Evolutionary conservation across 192 early-diverging fungal species (phyloP).

Genomic region (Piromyces finnis): DNA sequence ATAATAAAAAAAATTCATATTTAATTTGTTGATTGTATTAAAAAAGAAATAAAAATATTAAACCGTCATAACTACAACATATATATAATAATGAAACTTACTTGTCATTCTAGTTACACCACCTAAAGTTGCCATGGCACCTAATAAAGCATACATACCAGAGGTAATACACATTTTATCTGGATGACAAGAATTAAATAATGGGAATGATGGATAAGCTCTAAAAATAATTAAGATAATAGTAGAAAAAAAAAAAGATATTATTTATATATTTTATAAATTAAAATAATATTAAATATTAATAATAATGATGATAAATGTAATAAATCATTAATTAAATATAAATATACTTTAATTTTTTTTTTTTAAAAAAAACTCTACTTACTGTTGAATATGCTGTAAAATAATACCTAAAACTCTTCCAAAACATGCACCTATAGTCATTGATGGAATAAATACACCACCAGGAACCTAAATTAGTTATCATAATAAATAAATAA

Average conservation of each 20-base stretch:
- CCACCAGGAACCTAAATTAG: slow-evolving; percentile 7
- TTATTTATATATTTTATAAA: too few species aligned
- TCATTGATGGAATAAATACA: slow-evolving; percentile 1
- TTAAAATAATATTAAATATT: too few species aligned
- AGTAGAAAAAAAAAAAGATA: too few species aligned
- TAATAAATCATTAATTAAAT: too few species aligned
- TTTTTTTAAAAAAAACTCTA: too few species aligned
- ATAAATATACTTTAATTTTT: too few species aligned
- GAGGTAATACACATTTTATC: not conserved
- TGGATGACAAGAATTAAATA: not conserved
- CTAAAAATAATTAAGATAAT: not conserved
- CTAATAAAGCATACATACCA: slow-evolving; percentile 2
- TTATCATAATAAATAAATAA: not conserved
- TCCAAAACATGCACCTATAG: slow-evolving; percentile 1
- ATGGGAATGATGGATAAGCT: not conserved
- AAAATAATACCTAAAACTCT: not conserved
- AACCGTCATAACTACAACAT: not conserved
- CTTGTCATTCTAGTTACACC: slow-evolving; percentile 75
- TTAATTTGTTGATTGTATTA: too few species aligned
- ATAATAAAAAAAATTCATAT: too few species aligned
- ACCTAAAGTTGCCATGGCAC: slow-evolving; percentile 36
- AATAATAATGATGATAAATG: too few species aligned
- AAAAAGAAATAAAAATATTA: too few species aligned
- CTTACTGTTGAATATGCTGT: not conserved
- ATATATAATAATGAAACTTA: not conserved